Base-by-base conservation (phyloP, 2,329 filamentous ascomycete genomes). In the Alternaria sp. region DNA sequence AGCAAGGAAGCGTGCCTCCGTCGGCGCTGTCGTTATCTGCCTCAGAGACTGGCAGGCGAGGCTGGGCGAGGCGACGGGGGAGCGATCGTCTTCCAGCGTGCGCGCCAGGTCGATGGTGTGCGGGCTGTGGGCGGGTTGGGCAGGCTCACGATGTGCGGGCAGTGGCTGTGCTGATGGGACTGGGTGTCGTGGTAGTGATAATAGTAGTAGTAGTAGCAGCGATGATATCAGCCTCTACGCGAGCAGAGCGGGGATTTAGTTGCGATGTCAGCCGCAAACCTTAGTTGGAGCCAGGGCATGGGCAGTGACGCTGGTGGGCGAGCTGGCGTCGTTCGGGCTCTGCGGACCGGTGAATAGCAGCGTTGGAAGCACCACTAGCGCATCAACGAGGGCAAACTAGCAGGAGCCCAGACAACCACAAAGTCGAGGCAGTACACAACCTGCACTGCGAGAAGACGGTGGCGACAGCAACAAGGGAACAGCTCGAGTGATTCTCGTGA, bases 1-100 rank as follows among this genome's bases (percentile, higher is more conserved):
- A 60, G 79, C 74, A 59, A 81, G 79, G 66, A 80, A 81, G 68
- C 76, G 75, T 65, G 78, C 78, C 71, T 82, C 76, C 73, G 78
- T 79, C 67, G 79, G 78, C 63, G 76, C 73, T 65, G 76, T 75
- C 60, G 72, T 72, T 66, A 74, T 75, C 68, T 73, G 70, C 68
- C 71, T 71, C 55, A 70, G 66, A 66, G 69, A 66, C 67, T 69
- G 67, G 62, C 69, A 70, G 70, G 66, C 61, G 65, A 64, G 61
- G 62, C 70, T 69, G 66, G 68, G 63, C 66, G 63, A 67, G 69
- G 71, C 71, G 74, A 74, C 73, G 71, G 68, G 69, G 66, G 75
- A 72, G 64, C 68, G 66, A 64, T 75, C 67, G 68, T 63, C 59
- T 65, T 71, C 63, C 69, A 69, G 75, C 68, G 71, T 75, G 71